phyloP scores from a whole-genome alignment of 2,329 filamentous ascomycete genomes.

The Beauveria pseudobassiana region DNA sequence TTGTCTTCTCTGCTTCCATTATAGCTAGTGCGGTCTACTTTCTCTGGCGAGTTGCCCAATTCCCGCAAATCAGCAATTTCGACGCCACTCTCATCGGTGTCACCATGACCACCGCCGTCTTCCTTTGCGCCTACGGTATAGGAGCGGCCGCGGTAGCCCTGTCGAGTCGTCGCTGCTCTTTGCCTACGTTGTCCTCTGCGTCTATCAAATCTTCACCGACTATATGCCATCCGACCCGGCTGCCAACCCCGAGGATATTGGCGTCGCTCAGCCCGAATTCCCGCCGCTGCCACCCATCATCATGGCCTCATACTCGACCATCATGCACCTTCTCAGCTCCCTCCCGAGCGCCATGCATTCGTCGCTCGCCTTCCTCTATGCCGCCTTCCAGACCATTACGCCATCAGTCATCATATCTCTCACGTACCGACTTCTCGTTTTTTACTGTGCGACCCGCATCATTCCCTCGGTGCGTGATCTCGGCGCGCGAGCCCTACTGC shows the following conservation, averaged over 20 bases:
- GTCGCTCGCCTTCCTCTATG: slow-evolving; percentile 76
- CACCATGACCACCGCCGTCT: slow-evolving; percentile 85
- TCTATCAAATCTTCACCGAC: slow-evolving; percentile 99
- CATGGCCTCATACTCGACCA: slow-evolving; percentile 94
- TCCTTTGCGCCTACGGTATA: slow-evolving; percentile 89
- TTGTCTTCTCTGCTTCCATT: slow-evolving; percentile 81
- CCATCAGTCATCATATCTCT: slow-evolving; percentile 94
- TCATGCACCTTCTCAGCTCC: slow-evolving; percentile 74
- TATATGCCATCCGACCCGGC: slow-evolving; percentile 75
- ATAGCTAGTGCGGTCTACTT: slow-evolving; percentile 95
- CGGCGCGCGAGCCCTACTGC: slow-evolving; percentile 72
- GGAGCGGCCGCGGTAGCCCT: slow-evolving; percentile 86
- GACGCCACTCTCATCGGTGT: slow-evolving; percentile 91
- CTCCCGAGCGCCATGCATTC: slow-evolving; percentile 80
- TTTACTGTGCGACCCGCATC: slow-evolving; percentile 91
- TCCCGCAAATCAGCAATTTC: slow-evolving; percentile 86
- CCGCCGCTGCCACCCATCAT: slow-evolving; percentile 95
- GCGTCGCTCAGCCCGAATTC: slow-evolving; percentile 68
- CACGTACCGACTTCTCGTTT: slow-evolving; percentile 86
- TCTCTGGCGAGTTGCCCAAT: slow-evolving; percentile 87
- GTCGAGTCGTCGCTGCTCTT: slow-evolving; percentile 93
- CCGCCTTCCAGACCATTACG: slow-evolving; percentile 90
- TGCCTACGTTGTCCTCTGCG: slow-evolving; percentile 94
- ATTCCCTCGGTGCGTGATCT: slow-evolving; percentile 88
- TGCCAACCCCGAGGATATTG: slow-evolving; percentile 42